Percentiles rank a stretch among this genome's conserved stretches.
phyloP scores from a whole-genome alignment of 495 filamentous ascomycete genomes.

The Staphylotrichum tortipilum region DNA sequence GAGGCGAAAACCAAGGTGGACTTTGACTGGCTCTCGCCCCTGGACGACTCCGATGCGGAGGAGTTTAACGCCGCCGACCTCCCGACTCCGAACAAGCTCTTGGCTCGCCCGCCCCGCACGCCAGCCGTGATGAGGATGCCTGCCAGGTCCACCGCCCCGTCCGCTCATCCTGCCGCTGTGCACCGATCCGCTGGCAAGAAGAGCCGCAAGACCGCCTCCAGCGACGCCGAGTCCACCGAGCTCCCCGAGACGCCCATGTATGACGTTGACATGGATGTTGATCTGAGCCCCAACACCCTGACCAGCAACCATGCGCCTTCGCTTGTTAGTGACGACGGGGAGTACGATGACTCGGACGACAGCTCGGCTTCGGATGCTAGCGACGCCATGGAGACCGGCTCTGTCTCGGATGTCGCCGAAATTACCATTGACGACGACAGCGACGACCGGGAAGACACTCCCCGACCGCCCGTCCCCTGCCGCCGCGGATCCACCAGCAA shows the following conservation, averaged over 20 bases:
- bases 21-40: conserved; percentile 40
- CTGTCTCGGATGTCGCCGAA: conserved; percentile 42
- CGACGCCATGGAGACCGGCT: conserved; percentile 33
- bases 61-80: conserved; percentile 10
- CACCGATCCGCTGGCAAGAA: conserved; percentile 51
- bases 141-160: conserved; percentile 49
- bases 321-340: conserved; percentile 78
- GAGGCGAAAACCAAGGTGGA: conserved; percentile 50
- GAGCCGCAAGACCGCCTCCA: conserved; percentile 22
- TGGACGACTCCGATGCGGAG: conserved; percentile 42
- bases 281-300: conserved; percentile 70
- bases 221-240: conserved; percentile 12
- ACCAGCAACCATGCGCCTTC: conserved; percentile 76
- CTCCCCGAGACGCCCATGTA: conserved; percentile 36
- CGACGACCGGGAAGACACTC: conserved; percentile 26
- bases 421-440: conserved; percentile 39
- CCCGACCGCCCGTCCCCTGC: conserved; percentile 32
- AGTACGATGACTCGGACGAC: conserved; percentile 54
- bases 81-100: conserved; percentile 15
- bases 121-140: conserved; percentile 46
- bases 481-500: conserved; percentile 16
- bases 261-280: conserved; percentile 46
- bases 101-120: conserved; percentile 21
- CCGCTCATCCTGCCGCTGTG: conserved; percentile 30
- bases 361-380: conserved; percentile 38